Conservation (phyloP, 2,329 filamentous ascomycete species). For the Fusarium humuli region DNA sequence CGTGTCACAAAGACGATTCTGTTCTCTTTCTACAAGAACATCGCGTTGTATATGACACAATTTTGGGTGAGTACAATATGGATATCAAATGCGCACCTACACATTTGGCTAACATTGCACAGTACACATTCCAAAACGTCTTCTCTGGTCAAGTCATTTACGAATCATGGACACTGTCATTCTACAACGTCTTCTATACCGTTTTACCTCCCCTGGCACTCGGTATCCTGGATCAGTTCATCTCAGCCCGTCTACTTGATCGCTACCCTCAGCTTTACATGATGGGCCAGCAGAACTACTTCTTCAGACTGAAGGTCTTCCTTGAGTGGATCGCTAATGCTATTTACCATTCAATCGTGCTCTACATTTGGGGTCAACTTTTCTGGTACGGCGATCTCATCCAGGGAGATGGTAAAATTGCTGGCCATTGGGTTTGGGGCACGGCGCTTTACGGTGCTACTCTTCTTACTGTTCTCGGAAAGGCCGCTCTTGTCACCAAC, state of each 20-base stretch:
- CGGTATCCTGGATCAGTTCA: slow-evolving; percentile 97
- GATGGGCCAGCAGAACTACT: slow-evolving; percentile 90
- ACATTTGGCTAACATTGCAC: slow-evolving; percentile 33
- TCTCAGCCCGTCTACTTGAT: slow-evolving; percentile 92
- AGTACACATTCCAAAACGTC: slow-evolving; percentile 98
- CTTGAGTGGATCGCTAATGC: slow-evolving; percentile 93
- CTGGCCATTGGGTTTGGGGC: slow-evolving; percentile 98
- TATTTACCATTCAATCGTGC: slow-evolving; percentile 92
- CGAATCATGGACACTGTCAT: slow-evolving; percentile 99
- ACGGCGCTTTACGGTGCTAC: slow-evolving; percentile 93
- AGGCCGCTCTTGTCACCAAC: slow-evolving; percentile 93
- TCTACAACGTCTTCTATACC: slow-evolving; percentile 99
- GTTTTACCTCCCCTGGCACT: slow-evolving; percentile 92
- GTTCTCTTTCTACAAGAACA: slow-evolving; percentile 99
- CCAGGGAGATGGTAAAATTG: slow-evolving; percentile 80
- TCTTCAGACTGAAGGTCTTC: slow-evolving; percentile 94
- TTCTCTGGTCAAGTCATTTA: slow-evolving; percentile 98
- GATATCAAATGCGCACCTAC: neutral
- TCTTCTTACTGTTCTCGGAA: slow-evolving; percentile 92
- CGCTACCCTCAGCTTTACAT: slow-evolving; percentile 96
- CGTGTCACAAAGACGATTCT: slow-evolving; percentile 96
- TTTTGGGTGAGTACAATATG: slow-evolving; percentile 81
- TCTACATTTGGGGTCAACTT: slow-evolving; percentile 86
- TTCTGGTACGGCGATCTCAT: slow-evolving; percentile 87
- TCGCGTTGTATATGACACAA: slow-evolving; percentile 97